Base-by-base conservation (phyloP, 1,284 basidiomycete genomes). In the Athelia sp. region DNA sequence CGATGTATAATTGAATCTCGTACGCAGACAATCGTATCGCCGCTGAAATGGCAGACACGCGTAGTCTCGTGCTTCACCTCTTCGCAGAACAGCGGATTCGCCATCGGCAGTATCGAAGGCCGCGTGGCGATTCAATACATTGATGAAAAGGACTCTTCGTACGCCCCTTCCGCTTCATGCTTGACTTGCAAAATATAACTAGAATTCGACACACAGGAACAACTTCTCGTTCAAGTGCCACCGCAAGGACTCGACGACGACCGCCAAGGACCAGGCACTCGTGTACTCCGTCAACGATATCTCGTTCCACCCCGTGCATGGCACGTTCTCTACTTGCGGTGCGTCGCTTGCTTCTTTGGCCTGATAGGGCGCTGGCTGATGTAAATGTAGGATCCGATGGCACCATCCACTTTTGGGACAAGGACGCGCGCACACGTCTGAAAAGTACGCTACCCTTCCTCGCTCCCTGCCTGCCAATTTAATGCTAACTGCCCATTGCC, bases 151-250 rank as follows among this genome's bases (percentile, higher is more conserved):
- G 82, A 90, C 54, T 67, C 74, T 45, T 63, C 69, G 84, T 87
- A 56, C 64, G 80, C 61, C n/a, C 11, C n/a, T 14, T 31, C 26
- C 9, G 19, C n/a, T n/a, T n/a, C n/a, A n/a, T n/a, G 35, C 19
- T 23, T 21, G 48, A 13, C 31, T 34, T 13, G 17, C 32, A 31
- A 17, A 13, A 31, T 32, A 17, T n/a, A n/a, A 4, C 9, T 17
- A 47, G 13, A 18, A 9, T 24, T 24, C 36, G 49, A 43, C 38
- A 22, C 47, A 21, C 54, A 90, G 86, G 50, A 79, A 83, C 64
- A 96, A 96, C 70, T 97, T 96, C 65, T 93, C 91, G 0, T 98
- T 98, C 80, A 96, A 94, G 62, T 98, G 95, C 62, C 95, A 98
- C 65, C 90, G 95, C 36, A 82, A 82, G 48, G 91, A 94, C 56